These are phyloP conservation scores for Rhodocollybia butyracea DNA, from an alignment of 768 basidiomycete species.

Conservation along the genomic window DNA sequence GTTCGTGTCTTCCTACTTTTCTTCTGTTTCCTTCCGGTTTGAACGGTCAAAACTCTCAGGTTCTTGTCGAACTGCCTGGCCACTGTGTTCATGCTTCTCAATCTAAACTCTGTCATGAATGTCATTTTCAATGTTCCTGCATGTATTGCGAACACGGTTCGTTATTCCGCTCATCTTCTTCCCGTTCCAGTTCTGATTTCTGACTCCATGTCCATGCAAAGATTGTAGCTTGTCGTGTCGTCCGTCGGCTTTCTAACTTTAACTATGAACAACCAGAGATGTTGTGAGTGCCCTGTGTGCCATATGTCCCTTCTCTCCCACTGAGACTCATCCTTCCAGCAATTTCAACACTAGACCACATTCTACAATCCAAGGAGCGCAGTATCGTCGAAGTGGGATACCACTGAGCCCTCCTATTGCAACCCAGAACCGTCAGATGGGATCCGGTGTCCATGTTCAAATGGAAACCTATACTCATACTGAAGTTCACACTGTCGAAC, in stretches of 20 bases:
- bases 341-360: slow-evolving; percentile 19
- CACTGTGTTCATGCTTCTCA: slow-evolving; percentile 61
- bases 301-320: slow-evolving; percentile 4
- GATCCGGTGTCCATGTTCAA: slow-evolving; percentile 57
- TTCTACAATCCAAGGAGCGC: no score
- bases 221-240: slow-evolving; percentile 60
- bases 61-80: slow-evolving; percentile 67
- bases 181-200: neutral
- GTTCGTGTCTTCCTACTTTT: slow-evolving; percentile 38
- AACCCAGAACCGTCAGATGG: slow-evolving; percentile 37
- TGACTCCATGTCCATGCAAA: slow-evolving; percentile 20
- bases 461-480: slow-evolving; percentile 15
- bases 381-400: slow-evolving; percentile 26
- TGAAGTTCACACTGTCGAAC: slow-evolving; percentile 8
- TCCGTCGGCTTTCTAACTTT: slow-evolving; percentile 65
- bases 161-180: slow-evolving; percentile 17
- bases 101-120: slow-evolving; percentile 71
- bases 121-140: slow-evolving; percentile 74
- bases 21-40: slow-evolving; percentile 6
- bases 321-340: slow-evolving; percentile 10
- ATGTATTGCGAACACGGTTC: slow-evolving; percentile 61
- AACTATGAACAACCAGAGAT: slow-evolving; percentile 44
- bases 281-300: slow-evolving; percentile 50
- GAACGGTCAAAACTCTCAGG: slow-evolving; percentile 26
- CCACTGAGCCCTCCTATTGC: neutral